A percentile compares a stretch with the other conserved stretches of the same genome.
phyloP scores from a whole-genome alignment of 1,284 basidiomycete genomes.

The Flammula alnicola region DNA sequence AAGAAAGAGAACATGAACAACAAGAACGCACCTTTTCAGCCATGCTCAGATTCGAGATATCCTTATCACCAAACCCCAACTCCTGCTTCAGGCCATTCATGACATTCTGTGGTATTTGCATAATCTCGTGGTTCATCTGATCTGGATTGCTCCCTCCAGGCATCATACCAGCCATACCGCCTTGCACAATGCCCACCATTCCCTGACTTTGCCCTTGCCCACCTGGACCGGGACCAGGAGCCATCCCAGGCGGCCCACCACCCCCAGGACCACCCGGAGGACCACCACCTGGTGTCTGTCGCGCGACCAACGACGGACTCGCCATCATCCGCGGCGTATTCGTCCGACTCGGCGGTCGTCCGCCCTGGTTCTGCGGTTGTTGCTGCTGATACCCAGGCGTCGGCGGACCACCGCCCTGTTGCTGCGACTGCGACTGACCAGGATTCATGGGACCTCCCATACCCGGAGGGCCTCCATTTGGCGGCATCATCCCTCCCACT shows the following conservation, averaged over 20 bases:
- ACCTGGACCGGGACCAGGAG: background rate
- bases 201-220: conserved; percentile 7
- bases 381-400: conserved; percentile 37
- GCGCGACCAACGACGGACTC: conserved; percentile 58
- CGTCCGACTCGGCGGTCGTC: conserved; percentile 60
- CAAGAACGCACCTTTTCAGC: conserved; percentile 60
- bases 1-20: background rate
- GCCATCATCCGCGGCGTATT: conserved; percentile 55
- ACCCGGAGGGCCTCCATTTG: conserved; percentile 17
- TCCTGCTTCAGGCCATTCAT: conserved; percentile 49
- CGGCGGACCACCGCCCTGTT: conserved; percentile 29
- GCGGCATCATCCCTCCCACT: conserved; percentile 19
- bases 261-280: no score
- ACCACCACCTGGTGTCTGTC: conserved; percentile 41
- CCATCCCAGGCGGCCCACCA: conserved; percentile 10
- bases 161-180: conserved; percentile 14
- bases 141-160: conserved; percentile 12
- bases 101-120: conserved; percentile 24
- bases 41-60: conserved; percentile 44
- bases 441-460: conserved; percentile 35
- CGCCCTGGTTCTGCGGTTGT: conserved; percentile 26
- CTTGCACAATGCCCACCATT: conserved; percentile 15
- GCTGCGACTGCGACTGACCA: conserved; percentile 38
- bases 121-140: conserved; percentile 23
- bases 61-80: conserved; percentile 53